phyloP scores from a whole-genome alignment of 2,329 filamentous ascomycete genomes.

The Pseudocercospora fijiensis region DNA sequence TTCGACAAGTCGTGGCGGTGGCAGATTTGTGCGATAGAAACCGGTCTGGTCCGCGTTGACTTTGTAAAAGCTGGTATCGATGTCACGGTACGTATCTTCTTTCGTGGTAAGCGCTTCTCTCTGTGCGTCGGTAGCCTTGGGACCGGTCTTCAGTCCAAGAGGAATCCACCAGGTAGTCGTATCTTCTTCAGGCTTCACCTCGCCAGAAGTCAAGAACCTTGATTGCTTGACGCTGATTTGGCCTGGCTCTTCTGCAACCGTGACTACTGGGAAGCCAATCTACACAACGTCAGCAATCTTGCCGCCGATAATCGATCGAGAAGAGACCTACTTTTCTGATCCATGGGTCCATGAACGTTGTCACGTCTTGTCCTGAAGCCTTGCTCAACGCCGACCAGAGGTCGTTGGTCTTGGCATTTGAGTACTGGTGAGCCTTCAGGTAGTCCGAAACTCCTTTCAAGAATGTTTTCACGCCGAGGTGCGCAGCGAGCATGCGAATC shows the following conservation, averaged over 20 bases:
- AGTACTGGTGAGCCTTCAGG: conserved; percentile 82
- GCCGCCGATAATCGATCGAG: neutral
- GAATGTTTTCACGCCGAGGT: conserved; percentile 85
- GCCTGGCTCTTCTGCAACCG: conserved; percentile 76
- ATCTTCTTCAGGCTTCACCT: conserved; percentile 88
- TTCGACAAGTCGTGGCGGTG: conserved; percentile 75
- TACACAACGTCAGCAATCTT: neutral
- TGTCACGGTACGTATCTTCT: conserved; percentile 70
- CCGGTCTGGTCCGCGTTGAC: conserved; percentile 86
- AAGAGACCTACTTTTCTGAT: conserved; percentile 64
- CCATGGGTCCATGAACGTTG: conserved; percentile 88
- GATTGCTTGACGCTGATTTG: conserved; percentile 81
- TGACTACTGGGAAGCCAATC: conserved; percentile 90
- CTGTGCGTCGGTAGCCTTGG: conserved; percentile 61
- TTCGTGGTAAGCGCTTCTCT: conserved; percentile 71
- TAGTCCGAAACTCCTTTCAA: conserved; percentile 87
- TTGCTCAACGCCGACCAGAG: conserved; percentile 86
- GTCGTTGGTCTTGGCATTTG: conserved; percentile 86
- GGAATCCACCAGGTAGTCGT: conserved; percentile 95
- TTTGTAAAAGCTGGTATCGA: conserved; percentile 85
- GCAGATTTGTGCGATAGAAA: conserved; percentile 92
- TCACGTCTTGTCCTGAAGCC: conserved; percentile 83
- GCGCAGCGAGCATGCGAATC: conserved; percentile 91
- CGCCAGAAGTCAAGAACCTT: conserved; percentile 87
- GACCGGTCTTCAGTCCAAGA: conserved; percentile 76